Evolutionary conservation across 257 asterid genomes (phyloP), one percentile per base, ranked within the genome.

Genomic region (Salvia miltiorrhiza): DNA sequence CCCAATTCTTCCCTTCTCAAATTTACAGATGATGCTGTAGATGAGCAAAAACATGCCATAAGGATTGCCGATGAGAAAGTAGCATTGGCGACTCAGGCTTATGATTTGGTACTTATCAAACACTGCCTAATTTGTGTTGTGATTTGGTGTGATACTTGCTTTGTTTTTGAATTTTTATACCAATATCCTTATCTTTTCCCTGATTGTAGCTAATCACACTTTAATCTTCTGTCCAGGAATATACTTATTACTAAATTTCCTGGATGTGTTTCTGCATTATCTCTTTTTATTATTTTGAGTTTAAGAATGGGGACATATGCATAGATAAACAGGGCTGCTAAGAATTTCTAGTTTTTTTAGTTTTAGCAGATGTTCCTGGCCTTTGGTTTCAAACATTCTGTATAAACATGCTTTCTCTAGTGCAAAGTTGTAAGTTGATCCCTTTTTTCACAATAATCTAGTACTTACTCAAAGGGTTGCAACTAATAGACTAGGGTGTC

Each of bases 1-100:
- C 94, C 95, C 26, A 87, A 85, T 77, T 83, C 97, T 0, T 85
- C 96, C 58, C 96, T 86, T 57, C 80, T 85, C 73, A 87, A 85
- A 73, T 89, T 90, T 78, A 87, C 99, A 20, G 96, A 83, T 19
- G 99, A 87, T 11, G 96, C 97, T 65, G 53, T 89, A 76, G 97
- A 94, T 55, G 99, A 94, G 82, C 99, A 94, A 76, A 94, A 91
- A 76, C 99, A 94, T 80, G 99, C 96, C 59, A 73, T 86, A 76
- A 76, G 96, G 84, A 94, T 94, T 80, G 96, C 99, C 41, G 97
- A 91, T 74, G 99, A 94, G 87, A 94, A 94, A 82, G 93, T 91
- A 64, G 88, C 89, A 24, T 79, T 94, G 81, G 97, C 99, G 63
- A 43, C 73, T 64, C 97, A 91, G 80, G 93, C 96, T 35, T 91